phyloP scores from a whole-genome alignment of 495 filamentous ascomycete species.

The Xanthoparmelia taractica region DNA sequence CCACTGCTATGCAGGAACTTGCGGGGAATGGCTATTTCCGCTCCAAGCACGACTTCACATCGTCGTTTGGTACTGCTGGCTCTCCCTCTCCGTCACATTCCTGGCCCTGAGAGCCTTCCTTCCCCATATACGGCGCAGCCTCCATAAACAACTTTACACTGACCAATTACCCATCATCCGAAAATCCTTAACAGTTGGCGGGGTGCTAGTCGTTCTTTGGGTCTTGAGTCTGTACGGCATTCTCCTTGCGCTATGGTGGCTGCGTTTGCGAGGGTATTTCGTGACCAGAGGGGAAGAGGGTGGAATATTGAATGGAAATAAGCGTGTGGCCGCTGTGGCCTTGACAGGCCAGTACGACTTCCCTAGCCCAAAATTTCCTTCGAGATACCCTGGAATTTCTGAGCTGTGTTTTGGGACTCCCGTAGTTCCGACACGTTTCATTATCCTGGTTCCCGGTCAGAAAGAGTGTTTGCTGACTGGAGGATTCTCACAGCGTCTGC shows the following conservation, averaged over 20 bases:
- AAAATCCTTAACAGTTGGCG: conserved; percentile 26
- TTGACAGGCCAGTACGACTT: conserved; percentile 32
- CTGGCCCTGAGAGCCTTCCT: conserved; percentile 30
- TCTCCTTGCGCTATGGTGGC: conserved; percentile 30
- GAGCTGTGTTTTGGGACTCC: no score
- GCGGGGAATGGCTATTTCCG: conserved; percentile 32
- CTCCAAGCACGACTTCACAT: conserved; percentile 32
- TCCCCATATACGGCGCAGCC: conserved; percentile 24
- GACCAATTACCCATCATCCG: conserved; percentile 27
- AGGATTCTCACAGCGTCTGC: background rate
- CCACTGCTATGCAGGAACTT: conserved; percentile 32
- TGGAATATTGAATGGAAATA: conserved; percentile 21
- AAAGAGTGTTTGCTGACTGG: background rate
- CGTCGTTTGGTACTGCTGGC: conserved; percentile 31
- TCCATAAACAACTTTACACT: conserved; percentile 19
- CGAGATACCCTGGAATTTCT: no score
- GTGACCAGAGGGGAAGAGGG: conserved; percentile 18
- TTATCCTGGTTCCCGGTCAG: background rate
- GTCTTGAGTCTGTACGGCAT: conserved; percentile 28
- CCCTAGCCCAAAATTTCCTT: no score
- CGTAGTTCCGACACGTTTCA: no score
- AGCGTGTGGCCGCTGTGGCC: conserved; percentile 27
- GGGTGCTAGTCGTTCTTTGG: conserved; percentile 26
- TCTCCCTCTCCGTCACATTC: conserved; percentile 28
- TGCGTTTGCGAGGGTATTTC: conserved; percentile 27